These are phyloP conservation scores for Atalantia buxifolia DNA, from an alignment of 345 rosid species.

Conservation along the genomic window DNA sequence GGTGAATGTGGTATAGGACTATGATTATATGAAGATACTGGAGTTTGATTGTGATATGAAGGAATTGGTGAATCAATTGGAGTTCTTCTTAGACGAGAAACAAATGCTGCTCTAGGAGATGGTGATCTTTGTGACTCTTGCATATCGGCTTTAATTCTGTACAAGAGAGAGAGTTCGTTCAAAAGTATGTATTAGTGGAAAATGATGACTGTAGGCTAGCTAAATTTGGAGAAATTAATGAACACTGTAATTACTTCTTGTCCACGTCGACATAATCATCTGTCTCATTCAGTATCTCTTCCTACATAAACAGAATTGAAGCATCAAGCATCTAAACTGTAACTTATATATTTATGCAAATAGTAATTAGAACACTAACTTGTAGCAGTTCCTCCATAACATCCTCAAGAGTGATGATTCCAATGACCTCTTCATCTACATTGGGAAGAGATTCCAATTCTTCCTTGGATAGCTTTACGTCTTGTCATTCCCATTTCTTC, in stretches of 20 bases:
- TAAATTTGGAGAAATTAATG: background rate
- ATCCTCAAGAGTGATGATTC: conserved; percentile 89
- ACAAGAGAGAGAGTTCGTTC: background rate
- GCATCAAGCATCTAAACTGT: background rate
- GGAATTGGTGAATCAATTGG: conserved; percentile 44
- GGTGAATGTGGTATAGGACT: conserved; percentile 56
- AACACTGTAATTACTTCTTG: conserved; percentile 35
- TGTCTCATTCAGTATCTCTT: conserved; percentile 78
- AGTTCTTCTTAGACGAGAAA: conserved; percentile 29
- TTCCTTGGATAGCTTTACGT: conserved; percentile 8
- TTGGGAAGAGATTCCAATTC: conserved; percentile 30
- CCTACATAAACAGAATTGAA: conserved; percentile 33
- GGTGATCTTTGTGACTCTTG: conserved; percentile 32
- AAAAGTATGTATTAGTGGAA: background rate
- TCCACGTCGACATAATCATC: conserved; percentile 53
- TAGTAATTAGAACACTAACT: conserved; percentile 26
- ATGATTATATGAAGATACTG: conserved; percentile 37
- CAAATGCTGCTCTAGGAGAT: conserved; percentile 32
- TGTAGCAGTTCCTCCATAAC: conserved; percentile 85
- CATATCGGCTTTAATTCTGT: conserved; percentile 62
- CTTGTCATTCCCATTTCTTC: conserved; percentile 20
- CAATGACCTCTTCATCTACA: conserved; percentile 55
- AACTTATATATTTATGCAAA: background rate
- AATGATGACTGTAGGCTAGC: background rate
- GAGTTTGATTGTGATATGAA: conserved; percentile 31